Evolutionary conservation across 2,329 filamentous ascomycete genomes (phyloP), one percentile per base, ranked within the genome.

Genomic region (Clarireedia monteithiana): DNA sequence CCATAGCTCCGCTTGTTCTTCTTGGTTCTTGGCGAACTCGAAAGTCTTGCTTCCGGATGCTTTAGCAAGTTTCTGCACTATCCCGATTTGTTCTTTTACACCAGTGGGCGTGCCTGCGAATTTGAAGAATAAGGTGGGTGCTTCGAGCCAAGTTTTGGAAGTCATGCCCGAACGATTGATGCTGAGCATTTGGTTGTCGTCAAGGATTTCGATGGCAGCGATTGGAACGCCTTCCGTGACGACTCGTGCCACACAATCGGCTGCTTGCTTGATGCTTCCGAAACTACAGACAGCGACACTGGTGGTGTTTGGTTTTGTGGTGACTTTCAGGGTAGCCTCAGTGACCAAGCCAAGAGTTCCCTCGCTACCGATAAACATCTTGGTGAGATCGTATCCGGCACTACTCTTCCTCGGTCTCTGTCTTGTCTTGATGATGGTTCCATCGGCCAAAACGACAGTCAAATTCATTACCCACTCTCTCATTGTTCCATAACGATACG

Each of bases 401-500:
- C 86, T 91, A 66, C 87, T 91, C 77, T 96, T 96, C 63, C 91
- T 82, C 10, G 91, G 90, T 49, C 91, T 81, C 71, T 95, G 90
- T 60, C 88, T 80, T 10, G 91, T 96, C 76, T 91, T 92, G 73
- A 96, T 86, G 51, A 96, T 73, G 1, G 91, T 95, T 50, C 91
- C 91, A 70, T 96, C 91, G 17, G 91, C 91, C 65, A 96, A 78
- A 10, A 96, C 91, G 4, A 95, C 89, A 0, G 91, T 96, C 62
- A 96, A 73, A 53, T 82, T 87, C 23, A 95, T 74, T 12, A 96
- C 91, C 91, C 91, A 96, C 69, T 96, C 91, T 60, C 89, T 85
- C 90, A 96, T 96, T 2, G 91, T 96, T 60, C 91, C 91, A 70
- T 95, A 96, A 57, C 91, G 81, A 74, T 95, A 95, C 15, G 91